Evolutionary conservation across 73 alveolate genomes (phyloP).

Genomic region (Symbiodinium pilosum): DNA sequence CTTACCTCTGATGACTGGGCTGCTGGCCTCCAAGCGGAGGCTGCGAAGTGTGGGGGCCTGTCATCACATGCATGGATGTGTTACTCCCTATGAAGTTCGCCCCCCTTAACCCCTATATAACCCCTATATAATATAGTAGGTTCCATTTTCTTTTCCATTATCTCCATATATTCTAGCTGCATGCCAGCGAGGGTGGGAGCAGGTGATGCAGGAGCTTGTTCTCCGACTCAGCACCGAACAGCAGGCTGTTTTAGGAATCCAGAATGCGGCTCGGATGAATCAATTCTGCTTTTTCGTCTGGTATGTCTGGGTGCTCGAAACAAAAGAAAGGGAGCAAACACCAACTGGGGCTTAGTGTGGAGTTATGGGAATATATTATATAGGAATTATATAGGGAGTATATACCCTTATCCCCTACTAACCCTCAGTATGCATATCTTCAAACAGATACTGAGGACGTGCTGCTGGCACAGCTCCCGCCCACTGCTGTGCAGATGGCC

Average conservation of each 20-base stretch:
- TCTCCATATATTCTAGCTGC: too few relatives aligned
- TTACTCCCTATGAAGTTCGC: too few relatives aligned
- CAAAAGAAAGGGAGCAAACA: neutral
- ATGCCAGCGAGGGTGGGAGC: too few relatives aligned
- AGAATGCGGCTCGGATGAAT: conserved; percentile 11
- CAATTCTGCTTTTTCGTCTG: neutral
- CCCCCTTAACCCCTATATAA: too few relatives aligned
- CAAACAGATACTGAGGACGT: conserved; percentile 44
- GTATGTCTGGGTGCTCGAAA: neutral
- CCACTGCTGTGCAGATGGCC: conserved; percentile 22
- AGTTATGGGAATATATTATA: too few relatives aligned
- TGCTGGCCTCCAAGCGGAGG: neutral
- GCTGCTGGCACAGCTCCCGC: conserved; percentile 34
- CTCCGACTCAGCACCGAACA: conserved; percentile 19
- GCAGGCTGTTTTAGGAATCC: conserved; percentile 53
- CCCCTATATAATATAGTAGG: too few relatives aligned
- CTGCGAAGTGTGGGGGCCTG: neutral
- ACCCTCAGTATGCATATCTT: too few relatives aligned
- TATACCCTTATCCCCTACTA: too few relatives aligned
- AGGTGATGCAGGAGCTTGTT: conserved; percentile 31
- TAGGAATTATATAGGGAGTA: too few relatives aligned
- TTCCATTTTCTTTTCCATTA: too few relatives aligned
- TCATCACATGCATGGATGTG: too few relatives aligned
- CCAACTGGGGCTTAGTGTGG: too few relatives aligned
- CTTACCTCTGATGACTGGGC: conserved; percentile 61